These are phyloP conservation scores for Penicillium sp. DNA, from an alignment of 2,329 filamentous ascomycete species.

Conservation along the genomic window DNA sequence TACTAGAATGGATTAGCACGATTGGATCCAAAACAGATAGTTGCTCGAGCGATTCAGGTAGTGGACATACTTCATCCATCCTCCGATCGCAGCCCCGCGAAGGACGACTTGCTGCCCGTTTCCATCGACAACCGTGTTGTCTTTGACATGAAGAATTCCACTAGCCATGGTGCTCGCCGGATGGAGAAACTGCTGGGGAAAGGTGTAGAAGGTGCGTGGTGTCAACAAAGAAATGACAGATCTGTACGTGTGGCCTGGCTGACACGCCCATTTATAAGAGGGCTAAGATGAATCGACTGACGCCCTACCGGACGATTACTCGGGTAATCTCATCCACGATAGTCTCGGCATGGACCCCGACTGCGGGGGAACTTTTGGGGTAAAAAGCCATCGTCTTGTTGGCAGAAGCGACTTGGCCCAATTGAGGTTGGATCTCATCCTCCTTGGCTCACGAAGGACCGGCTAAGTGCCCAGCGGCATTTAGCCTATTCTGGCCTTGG, in stretches of 20 bases:
- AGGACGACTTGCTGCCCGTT: slow-evolving; percentile 44
- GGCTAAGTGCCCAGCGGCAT: no score
- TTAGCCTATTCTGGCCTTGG: no score
- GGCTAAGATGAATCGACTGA: not conserved
- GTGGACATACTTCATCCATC: slow-evolving; percentile 39
- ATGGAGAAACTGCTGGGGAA: not conserved
- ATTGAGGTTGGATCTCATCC: not conserved
- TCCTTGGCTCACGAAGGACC: no score
- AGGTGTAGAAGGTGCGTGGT: not conserved
- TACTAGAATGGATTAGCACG: slow-evolving; percentile 24
- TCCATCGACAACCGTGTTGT: slow-evolving; percentile 42
- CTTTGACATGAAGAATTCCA: slow-evolving; percentile 39
- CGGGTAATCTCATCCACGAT: not conserved
- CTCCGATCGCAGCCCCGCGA: slow-evolving; percentile 43
- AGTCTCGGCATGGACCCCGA: not conserved
- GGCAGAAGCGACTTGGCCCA: not conserved
- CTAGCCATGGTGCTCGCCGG: slow-evolving; percentile 18
- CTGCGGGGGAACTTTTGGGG: slow-evolving; percentile 8
- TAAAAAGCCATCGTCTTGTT: slow-evolving; percentile 1
- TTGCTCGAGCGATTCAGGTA: not conserved
- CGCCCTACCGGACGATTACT: slow-evolving; percentile 1
- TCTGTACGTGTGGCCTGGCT: not conserved
- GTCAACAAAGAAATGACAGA: not conserved
- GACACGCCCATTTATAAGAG: not conserved
- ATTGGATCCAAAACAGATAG: no score